Conservation (phyloP, 164 flowering plant genomes). For the Tetracentron sinense region DNA sequence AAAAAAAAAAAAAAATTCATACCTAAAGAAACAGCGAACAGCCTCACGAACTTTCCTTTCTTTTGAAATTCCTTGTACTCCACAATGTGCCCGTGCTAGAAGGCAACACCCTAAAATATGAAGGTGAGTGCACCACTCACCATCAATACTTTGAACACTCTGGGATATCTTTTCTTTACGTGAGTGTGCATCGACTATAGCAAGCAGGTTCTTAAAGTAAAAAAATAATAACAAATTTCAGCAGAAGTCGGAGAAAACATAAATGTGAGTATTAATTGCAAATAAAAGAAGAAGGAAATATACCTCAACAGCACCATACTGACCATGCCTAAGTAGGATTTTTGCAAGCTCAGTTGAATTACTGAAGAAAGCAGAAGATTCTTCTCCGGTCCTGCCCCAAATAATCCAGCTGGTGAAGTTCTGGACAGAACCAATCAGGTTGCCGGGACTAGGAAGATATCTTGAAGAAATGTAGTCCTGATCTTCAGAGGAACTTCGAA, state of each 20-base stretch:
- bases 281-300: slow-evolving; percentile 5
- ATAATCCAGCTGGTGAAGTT: slow-evolving; percentile 74
- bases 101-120: slow-evolving; percentile 91
- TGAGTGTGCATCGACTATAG: slow-evolving; percentile 52
- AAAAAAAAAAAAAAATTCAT: slow-evolving; percentile 8
- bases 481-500: slow-evolving; percentile 31
- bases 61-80: slow-evolving; percentile 41
- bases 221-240: slow-evolving; percentile 7
- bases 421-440: slow-evolving; percentile 30
- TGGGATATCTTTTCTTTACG: slow-evolving; percentile 55
- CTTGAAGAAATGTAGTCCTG: slow-evolving; percentile 29
- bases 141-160: slow-evolving; percentile 51
- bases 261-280: neutral
- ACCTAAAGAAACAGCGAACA: slow-evolving; percentile 92
- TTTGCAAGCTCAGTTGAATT: slow-evolving; percentile 58
- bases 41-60: slow-evolving; percentile 75
- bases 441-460: slow-evolving; percentile 44
- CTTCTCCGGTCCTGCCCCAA: slow-evolving; percentile 56
- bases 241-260: neutral
- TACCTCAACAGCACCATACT: slow-evolving; percentile 89
- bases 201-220: slow-evolving; percentile 46
- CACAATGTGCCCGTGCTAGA: slow-evolving; percentile 66
- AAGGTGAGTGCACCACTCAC: slow-evolving; percentile 55
- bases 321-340: slow-evolving; percentile 66
- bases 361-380: slow-evolving; percentile 44